phyloP scores from a whole-genome alignment of 345 rosid species.

The Brassica rapa region DNA sequence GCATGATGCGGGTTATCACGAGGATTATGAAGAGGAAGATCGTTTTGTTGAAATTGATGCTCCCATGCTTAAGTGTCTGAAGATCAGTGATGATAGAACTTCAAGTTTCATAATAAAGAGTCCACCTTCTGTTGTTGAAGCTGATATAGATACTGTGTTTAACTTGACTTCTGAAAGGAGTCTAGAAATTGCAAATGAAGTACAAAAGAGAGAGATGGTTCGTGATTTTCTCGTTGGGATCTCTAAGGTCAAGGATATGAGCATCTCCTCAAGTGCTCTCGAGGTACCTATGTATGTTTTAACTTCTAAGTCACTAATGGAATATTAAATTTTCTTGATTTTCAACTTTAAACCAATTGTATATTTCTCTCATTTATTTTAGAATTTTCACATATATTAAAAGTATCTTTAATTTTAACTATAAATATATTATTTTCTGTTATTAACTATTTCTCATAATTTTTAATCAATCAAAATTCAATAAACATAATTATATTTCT shows the following conservation, averaged over 20 bases:
- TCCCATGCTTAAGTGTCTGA: constrained; percentile 7
- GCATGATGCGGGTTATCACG: not conserved
- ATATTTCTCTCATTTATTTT: too few relatives aligned
- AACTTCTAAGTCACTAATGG: too few relatives aligned
- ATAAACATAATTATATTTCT: too few relatives aligned
- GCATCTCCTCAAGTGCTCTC: not conserved
- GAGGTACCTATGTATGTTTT: not conserved
- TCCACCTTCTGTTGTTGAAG: not conserved
- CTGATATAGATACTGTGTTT: not conserved
- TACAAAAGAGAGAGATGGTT: constrained; percentile 6
- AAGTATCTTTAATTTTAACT: too few relatives aligned
- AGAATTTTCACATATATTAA: too few relatives aligned
- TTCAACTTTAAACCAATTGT: not conserved
- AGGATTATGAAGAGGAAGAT: not conserved
- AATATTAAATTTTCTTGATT: not conserved
- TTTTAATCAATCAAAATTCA: too few relatives aligned
- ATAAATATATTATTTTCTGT: too few relatives aligned
- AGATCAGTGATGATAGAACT: not conserved
- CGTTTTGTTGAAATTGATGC: not conserved
- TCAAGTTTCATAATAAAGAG: not conserved
- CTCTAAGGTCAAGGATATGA: not conserved
- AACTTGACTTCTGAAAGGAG: not conserved
- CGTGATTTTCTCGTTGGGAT: constrained; percentile 4
- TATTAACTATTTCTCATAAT: too few relatives aligned
- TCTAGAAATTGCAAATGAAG: not conserved